Evolutionary conservation across 1,139 yeast species (phyloP), one percentile per base, ranked within the genome.

Genomic region (Pichia sp.): DNA sequence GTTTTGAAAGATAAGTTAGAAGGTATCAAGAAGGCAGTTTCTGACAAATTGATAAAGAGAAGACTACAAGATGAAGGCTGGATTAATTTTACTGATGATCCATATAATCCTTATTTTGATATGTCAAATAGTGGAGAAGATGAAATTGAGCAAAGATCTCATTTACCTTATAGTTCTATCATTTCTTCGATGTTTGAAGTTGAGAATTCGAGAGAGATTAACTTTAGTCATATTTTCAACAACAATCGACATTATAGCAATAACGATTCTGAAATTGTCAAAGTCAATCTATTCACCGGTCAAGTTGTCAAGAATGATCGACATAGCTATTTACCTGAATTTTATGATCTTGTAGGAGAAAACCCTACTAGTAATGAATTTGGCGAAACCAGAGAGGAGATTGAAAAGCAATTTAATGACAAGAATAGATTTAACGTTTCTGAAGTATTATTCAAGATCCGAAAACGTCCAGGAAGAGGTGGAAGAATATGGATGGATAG

Each of bases 1-100:
- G 84, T 90, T 29, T 73, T 88, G 57, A 77, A 80, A 54, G 95
- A 85, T 59, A 90, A 90, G 72, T 87, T 90, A 61, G 84, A 79
- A 54, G 86, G 90, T 16, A 85, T 92, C 60, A 84, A 84, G 61
- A 80, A 84, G 54, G 95, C 90, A 11, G 96, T 93, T 50, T 80
- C 84, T 61, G 96, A 89, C 62, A 88, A 89, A 68, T 76, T 93
- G 68, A 82, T 84, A 52, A 84, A 85, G 59, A 77, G 98, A 55
- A 81, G 80, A 56, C 82, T 81, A 53, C 82, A 79, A 55, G 98
- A 93, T 70, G 68, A 66, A 57, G 79, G 79, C 2, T 92, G 84
- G 81, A 79, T 87, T 61, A 93, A 93, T 66, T 78, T 88, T 54
- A 89, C 98, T 1, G 97, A 92, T 71, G 92, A 88, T 71, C 87